A percentile compares a stretch with the other conserved stretches of the same genome.
Conservation (phyloP, 2,329 filamentous ascomycete species). For the Botrytis squamosa region DNA sequence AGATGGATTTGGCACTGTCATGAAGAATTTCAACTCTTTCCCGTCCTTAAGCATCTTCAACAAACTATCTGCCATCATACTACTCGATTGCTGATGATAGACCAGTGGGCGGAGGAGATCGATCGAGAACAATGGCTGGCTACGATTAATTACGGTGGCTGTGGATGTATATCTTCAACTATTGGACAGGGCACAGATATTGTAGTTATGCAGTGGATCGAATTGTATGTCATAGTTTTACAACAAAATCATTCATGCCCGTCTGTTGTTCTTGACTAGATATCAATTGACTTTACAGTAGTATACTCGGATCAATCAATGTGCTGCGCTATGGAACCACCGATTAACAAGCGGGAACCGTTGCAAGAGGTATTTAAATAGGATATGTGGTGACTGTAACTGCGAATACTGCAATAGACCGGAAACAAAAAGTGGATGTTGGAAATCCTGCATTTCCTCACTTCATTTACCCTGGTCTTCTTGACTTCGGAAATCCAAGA, state of each 20-base stretch:
- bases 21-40: neutral
- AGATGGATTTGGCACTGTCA: neutral
- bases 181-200: neutral
- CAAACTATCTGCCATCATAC: neutral
- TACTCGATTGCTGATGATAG: accelerated
- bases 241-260: neutral
- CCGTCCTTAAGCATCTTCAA: neutral
- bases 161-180: no score
- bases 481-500: neutral
- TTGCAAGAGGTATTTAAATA: accelerated
- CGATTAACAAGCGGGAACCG: neutral
- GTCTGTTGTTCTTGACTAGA: neutral
- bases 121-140: accelerated
- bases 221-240: neutral
- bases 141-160: neutral
- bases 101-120: neutral
- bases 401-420: no score
- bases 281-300: neutral
- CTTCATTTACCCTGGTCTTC: neutral
- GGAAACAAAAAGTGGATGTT: neutral
- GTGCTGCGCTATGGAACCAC: neutral
- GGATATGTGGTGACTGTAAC: neutral
- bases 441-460: neutral
- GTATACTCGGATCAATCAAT: neutral
- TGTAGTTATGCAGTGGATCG: neutral